These are phyloP conservation scores for Eucalyptus albens DNA, from an alignment of 345 rosid genomes.

Conservation along the genomic window DNA sequence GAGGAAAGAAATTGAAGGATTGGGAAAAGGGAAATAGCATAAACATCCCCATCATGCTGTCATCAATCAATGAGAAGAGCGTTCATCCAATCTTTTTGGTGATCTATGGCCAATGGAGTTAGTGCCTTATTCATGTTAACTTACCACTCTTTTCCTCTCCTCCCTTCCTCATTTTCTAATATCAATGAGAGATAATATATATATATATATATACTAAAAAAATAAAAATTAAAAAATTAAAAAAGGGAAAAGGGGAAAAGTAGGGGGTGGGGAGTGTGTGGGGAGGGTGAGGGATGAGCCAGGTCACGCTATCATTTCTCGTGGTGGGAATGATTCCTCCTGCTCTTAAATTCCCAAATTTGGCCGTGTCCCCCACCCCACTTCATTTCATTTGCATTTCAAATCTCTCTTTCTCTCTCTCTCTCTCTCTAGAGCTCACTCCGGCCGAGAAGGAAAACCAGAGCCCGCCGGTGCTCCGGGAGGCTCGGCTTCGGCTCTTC, in stretches of 20 bases:
- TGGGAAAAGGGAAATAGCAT: background rate
- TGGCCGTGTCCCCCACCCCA: background rate
- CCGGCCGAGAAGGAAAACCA: background rate
- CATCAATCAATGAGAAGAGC: background rate
- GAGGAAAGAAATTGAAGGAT: background rate
- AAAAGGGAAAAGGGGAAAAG: background rate
- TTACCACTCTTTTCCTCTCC: background rate
- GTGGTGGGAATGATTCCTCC: slow-evolving; percentile 31
- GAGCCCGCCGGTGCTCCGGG: background rate
- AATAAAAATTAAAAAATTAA: background rate
- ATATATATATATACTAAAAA: too few relatives aligned
- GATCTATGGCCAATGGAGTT: background rate
- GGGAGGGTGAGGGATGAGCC: background rate
- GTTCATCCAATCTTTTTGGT: background rate
- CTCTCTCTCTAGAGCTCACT: background rate
- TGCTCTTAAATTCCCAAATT: background rate
- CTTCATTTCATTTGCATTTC: background rate
- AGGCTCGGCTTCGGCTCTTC: background rate
- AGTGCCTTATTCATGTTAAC: background rate
- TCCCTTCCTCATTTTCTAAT: background rate
- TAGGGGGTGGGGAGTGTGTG: background rate
- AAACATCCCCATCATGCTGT: background rate
- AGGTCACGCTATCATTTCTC: slow-evolving; percentile 10
- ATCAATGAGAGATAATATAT: background rate
- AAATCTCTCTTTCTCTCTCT: background rate